Base-by-base conservation (phyloP, 495 filamentous ascomycete genomes). In the Lasiosphaeria ovina region DNA sequence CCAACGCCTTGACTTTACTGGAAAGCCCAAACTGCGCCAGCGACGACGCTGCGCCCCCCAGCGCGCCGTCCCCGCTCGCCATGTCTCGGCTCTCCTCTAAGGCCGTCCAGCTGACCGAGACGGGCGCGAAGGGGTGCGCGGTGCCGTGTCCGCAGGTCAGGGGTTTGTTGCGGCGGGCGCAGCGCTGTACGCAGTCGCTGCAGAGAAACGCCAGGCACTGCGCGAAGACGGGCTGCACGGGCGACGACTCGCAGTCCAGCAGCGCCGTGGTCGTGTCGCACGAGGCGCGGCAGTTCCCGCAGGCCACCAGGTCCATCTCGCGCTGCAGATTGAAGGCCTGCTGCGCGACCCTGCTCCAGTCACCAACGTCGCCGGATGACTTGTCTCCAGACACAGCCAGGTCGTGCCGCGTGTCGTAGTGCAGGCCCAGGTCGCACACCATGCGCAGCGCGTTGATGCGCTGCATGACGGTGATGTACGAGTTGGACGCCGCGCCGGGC, bases 391-490 rank as follows among this genome's bases (percentile, higher is more conserved):
- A 17, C 3, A 16, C 24, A 3, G 16, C 5, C 9, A 36, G 33
- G 6, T 68, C 57, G 17, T 67, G 68, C 14, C 72, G 50, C 24
- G 17, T 36, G 32, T 60, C 58, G 35, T 74, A 75, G 8, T 47
- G 47, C 5, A 72, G 52, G 4, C 79, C 75, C 3, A 79, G 61
- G 51, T 78, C 75, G 51, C 78, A 80, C 7, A 75, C 59, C 47
- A 78, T 62, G 5, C 78, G 66, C 58, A 81, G 57, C 16, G 66
- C 61, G 24, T 80, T 69, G 58, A 81, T 72, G 63, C 69, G 65
- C 57, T 81, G 72, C 31, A 80, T 51, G 5, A 72, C 71, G n/a
- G 70, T 77, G 8, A 75, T 55, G 35, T 57, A 78, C 0, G 53
- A 60, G 17, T 7, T 12, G 0, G 59, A 17, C 1, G 47, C 14